Evolutionary conservation across 768 basidiomycete genomes (phyloP), one percentile per base, ranked within the genome.

Genomic region (Suillus cothurnatus): DNA sequence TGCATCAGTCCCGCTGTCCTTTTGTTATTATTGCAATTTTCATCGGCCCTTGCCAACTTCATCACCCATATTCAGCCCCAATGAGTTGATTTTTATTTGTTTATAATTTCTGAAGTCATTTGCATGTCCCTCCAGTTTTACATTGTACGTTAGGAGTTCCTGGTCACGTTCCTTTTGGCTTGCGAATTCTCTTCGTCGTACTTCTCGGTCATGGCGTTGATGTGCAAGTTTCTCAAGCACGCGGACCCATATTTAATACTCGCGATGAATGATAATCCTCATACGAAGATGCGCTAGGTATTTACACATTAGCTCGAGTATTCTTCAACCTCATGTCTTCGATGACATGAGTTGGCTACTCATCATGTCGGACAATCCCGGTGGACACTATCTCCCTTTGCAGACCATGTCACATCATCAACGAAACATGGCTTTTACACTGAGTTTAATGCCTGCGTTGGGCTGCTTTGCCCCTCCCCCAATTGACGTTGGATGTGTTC

Each of bases 51-150:
- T 58, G 15, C 17, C 57, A 26, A 58, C 38, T 39, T 39, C 9
- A 58, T 39, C 26, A 17, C n/a, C 36, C 26, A 28, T 17, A 6
- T 58, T 23, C 57, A 58, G 26, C 26, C 26, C 38, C 38, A 39
- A 39, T 41, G 19, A 59, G 28, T 59, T 59, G 21, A n/a, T 34
- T 34, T 55, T 55, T 55, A n/a, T 34, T 34, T 34, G 53, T 55
- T 32, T 21, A 55, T 55, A 34, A 34, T 55, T 32, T 55, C 32
- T 55, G 21, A 55, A 55, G 11, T n/a, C 32, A 34, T n/a, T 32
- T 12, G 53, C 53, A 55, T 15, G 31, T 34, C 21, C 53, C 32
- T n/a, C 6, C 14, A n/a, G 31, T 19, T 34, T 55, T 6, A 34
- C 12, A 28, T 17, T 55, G 53, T 55, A 55, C 32, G 32, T 21